Evolutionary conservation across 2,329 filamentous ascomycete species (phyloP), one percentile per base, ranked within the genome.

Genomic region (Fusarium sp.): DNA sequence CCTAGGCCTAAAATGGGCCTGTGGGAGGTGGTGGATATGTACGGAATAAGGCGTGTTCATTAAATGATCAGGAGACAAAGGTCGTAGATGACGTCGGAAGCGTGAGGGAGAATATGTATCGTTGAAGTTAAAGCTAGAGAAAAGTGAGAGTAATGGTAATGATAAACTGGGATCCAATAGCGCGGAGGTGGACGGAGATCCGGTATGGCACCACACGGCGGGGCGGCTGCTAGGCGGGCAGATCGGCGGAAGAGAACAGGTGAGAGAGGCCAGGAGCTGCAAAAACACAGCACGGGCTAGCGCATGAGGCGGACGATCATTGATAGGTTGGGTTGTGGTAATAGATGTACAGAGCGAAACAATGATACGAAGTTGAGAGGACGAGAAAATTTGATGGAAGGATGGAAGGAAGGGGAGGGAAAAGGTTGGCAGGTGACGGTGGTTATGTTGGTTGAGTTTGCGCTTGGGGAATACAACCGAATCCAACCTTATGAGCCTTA

Each of bases 171-270:
- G 36, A 63, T 37, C 50, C 37, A 58, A 60, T 56, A 56, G 39
- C 59, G 68, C 41, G 62, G 70, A 71, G 66, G 58, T 64, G 70
- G 66, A 69, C 45, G 48, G 49, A 51, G 56, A 56, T 54, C 57
- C 64, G 67, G 43, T 51, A 61, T 70, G 59, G 68, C 53, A 66
- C 60, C 60, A 68, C 52, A 63, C 68, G 58, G 66, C 62, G 66
- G 67, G 67, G 69, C 57, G 57, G 54, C 47, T 55, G 42, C 58
- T 35, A 41, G 53, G 41, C 58, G 57, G 47, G 48, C 51, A 59
- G 48, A 53, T 68, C 55, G 50, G 37, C 46, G 47, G 67, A 29
- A 58, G 41, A 43, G 46, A 43, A 65, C 15, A 67, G 55, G 33
- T 41, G 21, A 61, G 47, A 55, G 48, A 67, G 52, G 47, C 46